A percentile compares a stretch with the other conserved stretches of the same genome.
phyloP scores from a whole-genome alignment of 2,329 filamentous ascomycete species.

The Sporothrix globosa region DNA sequence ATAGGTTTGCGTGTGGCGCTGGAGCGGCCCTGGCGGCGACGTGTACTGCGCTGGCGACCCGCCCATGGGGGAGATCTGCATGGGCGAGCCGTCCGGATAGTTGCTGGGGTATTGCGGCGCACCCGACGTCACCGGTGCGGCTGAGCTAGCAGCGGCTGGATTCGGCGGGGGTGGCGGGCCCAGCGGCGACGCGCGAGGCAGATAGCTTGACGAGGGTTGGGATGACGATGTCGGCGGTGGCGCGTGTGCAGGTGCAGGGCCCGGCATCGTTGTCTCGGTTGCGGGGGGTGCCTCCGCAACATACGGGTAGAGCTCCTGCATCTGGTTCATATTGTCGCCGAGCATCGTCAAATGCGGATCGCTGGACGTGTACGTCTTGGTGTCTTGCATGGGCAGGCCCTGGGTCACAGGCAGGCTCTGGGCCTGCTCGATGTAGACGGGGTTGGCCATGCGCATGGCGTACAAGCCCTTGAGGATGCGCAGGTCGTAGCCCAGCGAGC shows the following conservation, averaged over 20 bases:
- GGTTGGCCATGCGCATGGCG: constrained; percentile 14
- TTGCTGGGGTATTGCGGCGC: neutral
- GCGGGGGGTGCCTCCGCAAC: neutral
- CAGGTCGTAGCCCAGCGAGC: constrained; percentile 73
- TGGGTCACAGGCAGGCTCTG: constrained; percentile 6
- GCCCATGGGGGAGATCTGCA: constrained; percentile 28
- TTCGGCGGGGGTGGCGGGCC: constrained; percentile 7
- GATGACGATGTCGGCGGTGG: neutral
- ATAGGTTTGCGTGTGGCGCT: neutral
- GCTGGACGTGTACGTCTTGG: neutral
- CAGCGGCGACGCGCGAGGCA: neutral
- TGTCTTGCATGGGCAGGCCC: neutral
- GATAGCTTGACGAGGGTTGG: neutral
- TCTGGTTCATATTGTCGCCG: neutral
- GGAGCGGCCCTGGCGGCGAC: neutral
- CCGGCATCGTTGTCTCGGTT: neutral
- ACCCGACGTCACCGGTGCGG: neutral
- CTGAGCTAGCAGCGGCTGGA: too few relatives aligned
- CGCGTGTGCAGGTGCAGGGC: too few relatives aligned
- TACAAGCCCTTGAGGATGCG: constrained; percentile 66
- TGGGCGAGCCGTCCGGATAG: constrained; percentile 26
- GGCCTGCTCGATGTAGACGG: constrained; percentile 16
- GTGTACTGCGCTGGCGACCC: constrained; percentile 18
- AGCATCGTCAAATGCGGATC: neutral
- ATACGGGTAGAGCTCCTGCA: constrained; percentile 8